phyloP scores from a whole-genome alignment of 768 basidiomycete species.

The Collybiopsis luxurians region DNA sequence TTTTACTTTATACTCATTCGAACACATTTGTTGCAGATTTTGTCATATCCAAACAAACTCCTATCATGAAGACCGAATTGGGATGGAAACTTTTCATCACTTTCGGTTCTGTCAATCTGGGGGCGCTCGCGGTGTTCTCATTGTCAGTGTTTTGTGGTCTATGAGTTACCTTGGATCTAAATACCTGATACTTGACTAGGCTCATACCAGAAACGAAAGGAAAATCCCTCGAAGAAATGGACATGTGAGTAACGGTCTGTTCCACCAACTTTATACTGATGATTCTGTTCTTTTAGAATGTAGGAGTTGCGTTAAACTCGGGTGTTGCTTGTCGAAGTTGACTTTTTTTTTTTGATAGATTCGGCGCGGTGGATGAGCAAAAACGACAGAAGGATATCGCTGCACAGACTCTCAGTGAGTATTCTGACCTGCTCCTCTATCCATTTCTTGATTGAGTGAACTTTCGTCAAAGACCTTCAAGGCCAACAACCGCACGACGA shows the following conservation, averaged over 20 bases:
- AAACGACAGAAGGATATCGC: neutral
- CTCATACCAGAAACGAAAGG: conserved; percentile 65
- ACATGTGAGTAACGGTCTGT: conserved; percentile 20
- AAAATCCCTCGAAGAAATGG: conserved; percentile 52
- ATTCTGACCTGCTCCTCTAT: neutral
- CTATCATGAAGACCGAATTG: conserved; percentile 39
- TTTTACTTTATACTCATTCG: neutral
- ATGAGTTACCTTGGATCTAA: neutral
- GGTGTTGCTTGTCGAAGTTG: neutral
- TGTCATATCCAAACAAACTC: conserved; percentile 48
- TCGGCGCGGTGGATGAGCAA: neutral
- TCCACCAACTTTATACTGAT: neutral
- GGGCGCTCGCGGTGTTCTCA: conserved; percentile 47
- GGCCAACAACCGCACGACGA: neutral
- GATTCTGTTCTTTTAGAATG: neutral
- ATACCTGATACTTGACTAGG: conserved; percentile 22
- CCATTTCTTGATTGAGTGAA: no score
- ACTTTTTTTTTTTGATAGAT: neutral
- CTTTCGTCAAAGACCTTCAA: neutral
- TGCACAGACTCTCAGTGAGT: neutral
- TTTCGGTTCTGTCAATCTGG: conserved; percentile 53
- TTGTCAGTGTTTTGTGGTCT: conserved; percentile 27
- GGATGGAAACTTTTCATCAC: conserved; percentile 55
- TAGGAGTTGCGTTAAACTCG: neutral
- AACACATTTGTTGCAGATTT: conserved; percentile 37